Evolutionary conservation across 129 eudicot species (phyloP), one percentile per base, ranked within the genome.

Genomic region (Pseudognaphalium luteoalbum): DNA sequence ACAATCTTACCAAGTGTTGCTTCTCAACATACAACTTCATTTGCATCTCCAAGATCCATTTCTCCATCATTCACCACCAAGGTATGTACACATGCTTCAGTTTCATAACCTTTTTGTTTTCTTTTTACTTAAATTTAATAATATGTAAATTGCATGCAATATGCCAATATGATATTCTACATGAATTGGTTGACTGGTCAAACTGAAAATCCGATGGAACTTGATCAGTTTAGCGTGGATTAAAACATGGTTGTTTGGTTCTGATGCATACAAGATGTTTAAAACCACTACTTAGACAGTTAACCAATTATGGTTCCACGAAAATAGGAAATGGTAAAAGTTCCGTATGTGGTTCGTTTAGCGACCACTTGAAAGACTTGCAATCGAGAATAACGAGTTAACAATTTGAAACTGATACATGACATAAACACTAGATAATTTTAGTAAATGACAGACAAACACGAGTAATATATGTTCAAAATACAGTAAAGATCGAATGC

Each of bases 21-120:
- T 79, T 82, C 97, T 59, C 91, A 85, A 77, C 90, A 94, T 66
- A 78, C 87, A 42, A 86, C 97, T 64, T 77, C 96, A 47, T 78
- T 86, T 15, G 86, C 88, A 15, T 77, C 96, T 33, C 85, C 93
- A 51, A 78, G 93, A 14, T 64, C 87, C 58, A 69, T 73, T 75
- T 83, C 85, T 72, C 70, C 96, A 34, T 81, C 89, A 17, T 84
- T 84, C 79, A 68, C 79, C 85, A 79, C 92, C 80, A 91, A 81
- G 90, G 99, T 94, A 83, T 76, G 42, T 17, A 10, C 11, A 4
- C 30, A 62, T 51, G 73, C 72, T 71, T 63, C 54, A 35, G 12
- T 52, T 67, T 59, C 61, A 11, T 71, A 59, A 37, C 16, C 33
- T 16, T 21, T 39, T 30, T 47, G n/a, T 25, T 25, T 69, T 60